Evolutionary conservation across 1,139 yeast genomes (phyloP), one percentile per base, ranked within the genome.

Genomic region (Protomyces arabidopsidicola): DNA sequence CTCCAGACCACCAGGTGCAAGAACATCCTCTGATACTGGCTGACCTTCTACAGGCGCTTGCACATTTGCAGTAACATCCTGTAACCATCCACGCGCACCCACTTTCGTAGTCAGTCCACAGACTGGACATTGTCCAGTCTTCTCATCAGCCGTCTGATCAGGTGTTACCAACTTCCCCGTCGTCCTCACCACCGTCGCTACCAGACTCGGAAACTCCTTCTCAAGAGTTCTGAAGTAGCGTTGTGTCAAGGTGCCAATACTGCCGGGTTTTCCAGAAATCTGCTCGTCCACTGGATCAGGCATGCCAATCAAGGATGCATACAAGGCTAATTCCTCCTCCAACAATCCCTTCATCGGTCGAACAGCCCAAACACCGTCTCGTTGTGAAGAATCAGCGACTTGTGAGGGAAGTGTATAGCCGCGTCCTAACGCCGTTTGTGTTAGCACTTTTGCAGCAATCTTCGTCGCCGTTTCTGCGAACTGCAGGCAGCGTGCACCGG

Each of bases 141-240:
- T 66, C 14, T 64, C 61, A 20, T 56, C 65, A 12, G 48, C 50
- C 8, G 42, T 45, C n/a, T 67, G 57, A 20, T 65, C 52, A 2
- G 71, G 90, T 9, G 81, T 81, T 0, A 83, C 84, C 59, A 93
- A 76, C 73, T 93, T 91, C 60, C 85, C 86, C 10, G 95, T 96
- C 0, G 96, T 91, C 68, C 89, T 85, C 12, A 90, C 91, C 20
- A 93, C 98, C 0, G 98, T 91, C 0, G 97, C 87, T 1, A 95
- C 93, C 2, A 95, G 90, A 60, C 95, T 90, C 0, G 97, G 90
- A 71, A 90, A 91, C 6, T 88, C 95, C 9, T 82, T 80, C 71
- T 90, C 97, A 42, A 91, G 83, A 52, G 81, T 81, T 45, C 78
- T 80, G 71, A 90, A 90, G 73, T 93, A 93, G 64, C 85, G 82